These are phyloP conservation scores for Micromonas pusilla DNA, from an alignment of 139 green algal genomes.

Conservation along the genomic window DNA sequence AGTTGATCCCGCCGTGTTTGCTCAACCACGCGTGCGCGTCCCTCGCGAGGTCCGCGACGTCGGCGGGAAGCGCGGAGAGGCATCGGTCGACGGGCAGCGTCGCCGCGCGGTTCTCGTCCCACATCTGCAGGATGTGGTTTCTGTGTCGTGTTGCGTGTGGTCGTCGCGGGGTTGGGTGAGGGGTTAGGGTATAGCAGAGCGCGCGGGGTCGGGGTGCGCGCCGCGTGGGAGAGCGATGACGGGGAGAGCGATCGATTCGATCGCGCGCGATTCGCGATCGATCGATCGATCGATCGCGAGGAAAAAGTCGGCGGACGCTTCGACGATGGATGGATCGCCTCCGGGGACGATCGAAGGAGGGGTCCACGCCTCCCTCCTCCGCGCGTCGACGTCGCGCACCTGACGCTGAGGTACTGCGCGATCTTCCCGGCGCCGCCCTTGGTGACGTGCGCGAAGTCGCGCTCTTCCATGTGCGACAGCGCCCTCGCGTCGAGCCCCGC, in stretches of 20 bases:
- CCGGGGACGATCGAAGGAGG: too few relatives aligned
- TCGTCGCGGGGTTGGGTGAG: too few relatives aligned
- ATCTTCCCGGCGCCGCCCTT: not conserved
- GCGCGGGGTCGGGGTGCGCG: too few relatives aligned
- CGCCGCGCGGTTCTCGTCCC: not conserved
- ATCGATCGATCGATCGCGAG: not conserved
- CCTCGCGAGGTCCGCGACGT: not conserved
- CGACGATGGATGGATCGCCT: not conserved
- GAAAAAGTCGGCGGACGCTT: too few relatives aligned
- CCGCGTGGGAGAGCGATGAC: not conserved
- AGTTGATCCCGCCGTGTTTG: slow-evolving; percentile 9
- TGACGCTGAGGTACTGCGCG: not conserved
- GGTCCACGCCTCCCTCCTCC: too few relatives aligned
- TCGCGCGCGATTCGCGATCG: not conserved
- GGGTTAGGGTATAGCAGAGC: not conserved
- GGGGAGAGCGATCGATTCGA: not conserved
- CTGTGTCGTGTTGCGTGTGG: too few relatives aligned
- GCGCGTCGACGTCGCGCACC: not conserved
- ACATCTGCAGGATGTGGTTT: slow-evolving; percentile 8
- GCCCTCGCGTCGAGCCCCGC: not conserved
- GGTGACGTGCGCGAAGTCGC: not conserved
- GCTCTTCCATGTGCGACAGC: not conserved
- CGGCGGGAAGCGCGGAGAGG: not conserved
- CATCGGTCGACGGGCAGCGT: not conserved
- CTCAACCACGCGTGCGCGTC: not conserved